Percentiles rank a stretch among this genome's conserved stretches.
Conservation (phyloP, 2,329 filamentous ascomycete species). For the Purpureocillium lavendulum region DNA sequence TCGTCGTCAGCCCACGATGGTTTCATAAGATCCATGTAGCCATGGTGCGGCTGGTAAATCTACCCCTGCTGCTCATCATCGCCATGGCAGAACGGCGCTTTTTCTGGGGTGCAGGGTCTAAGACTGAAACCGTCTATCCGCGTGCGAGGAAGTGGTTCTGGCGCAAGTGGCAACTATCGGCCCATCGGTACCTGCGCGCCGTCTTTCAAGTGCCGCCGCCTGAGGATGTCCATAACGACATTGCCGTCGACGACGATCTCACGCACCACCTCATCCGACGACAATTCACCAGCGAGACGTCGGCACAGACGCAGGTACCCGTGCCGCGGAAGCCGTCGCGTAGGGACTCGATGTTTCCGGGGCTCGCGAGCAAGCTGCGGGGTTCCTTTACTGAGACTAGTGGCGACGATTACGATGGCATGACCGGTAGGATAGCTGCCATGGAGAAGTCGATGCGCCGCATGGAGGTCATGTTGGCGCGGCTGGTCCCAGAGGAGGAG, state of each 20-base stretch:
- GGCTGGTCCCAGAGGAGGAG: constrained; percentile 23
- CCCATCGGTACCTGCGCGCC: constrained; percentile 62
- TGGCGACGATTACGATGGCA: constrained; percentile 31
- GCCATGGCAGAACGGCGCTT: constrained; percentile 61
- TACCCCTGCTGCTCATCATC: constrained; percentile 65
- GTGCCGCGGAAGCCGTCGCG: constrained; percentile 27
- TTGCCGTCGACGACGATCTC: constrained; percentile 50
- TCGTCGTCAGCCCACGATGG: constrained; percentile 71
- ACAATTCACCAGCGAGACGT: constrained; percentile 42
- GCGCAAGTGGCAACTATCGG: constrained; percentile 60
- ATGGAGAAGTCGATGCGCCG: constrained; percentile 42
- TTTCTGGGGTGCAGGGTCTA: constrained; percentile 43
- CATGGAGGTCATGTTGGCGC: constrained; percentile 38
- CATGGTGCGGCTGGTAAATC: constrained; percentile 64
- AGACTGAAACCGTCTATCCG: constrained; percentile 11
- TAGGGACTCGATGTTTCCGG: constrained; percentile 50
- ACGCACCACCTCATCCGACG: constrained; percentile 49
- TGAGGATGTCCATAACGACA: constrained; percentile 47
- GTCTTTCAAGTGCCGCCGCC: constrained; percentile 68
- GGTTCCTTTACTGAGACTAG: constrained; percentile 35
- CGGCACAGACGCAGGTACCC: constrained; percentile 18
- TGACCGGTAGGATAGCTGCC: constrained; percentile 34
- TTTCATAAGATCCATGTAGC: constrained; percentile 86
- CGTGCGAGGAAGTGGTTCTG: constrained; percentile 43
- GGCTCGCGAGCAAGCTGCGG: constrained; percentile 37